Percentiles rank a stretch among this genome's conserved stretches.
Conservation (phyloP, 1,139 yeast species). For the Geotrichum citri-aurantii region DNA sequence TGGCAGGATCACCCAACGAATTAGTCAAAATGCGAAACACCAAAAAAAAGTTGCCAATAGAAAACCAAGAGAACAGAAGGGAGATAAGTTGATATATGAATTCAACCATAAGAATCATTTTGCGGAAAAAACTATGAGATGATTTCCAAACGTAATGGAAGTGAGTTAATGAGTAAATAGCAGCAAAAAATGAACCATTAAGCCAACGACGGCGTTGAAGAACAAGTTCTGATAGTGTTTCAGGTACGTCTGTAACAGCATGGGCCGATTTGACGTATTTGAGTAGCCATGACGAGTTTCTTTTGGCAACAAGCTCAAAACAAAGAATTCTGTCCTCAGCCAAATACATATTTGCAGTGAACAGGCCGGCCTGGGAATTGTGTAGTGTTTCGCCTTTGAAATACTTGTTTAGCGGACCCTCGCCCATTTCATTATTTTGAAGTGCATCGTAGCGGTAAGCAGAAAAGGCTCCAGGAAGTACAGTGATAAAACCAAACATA, state of each 20-base stretch:
- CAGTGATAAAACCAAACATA: conserved; percentile 75
- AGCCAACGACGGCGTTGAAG: conserved; percentile 81
- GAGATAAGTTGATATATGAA: conserved; percentile 63
- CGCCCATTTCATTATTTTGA: conserved; percentile 9
- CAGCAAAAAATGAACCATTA: conserved; percentile 80
- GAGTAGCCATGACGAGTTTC: conserved; percentile 53
- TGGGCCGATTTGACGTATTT: conserved; percentile 69
- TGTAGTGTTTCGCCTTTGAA: conserved; percentile 68
- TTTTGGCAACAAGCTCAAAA: conserved; percentile 72
- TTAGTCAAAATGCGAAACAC: conserved; percentile 72
- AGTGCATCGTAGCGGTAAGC: conserved; percentile 68
- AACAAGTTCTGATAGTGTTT: conserved; percentile 61
- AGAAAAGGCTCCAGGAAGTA: conserved; percentile 82
- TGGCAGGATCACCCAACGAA: conserved; percentile 54
- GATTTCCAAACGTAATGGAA: conserved; percentile 67
- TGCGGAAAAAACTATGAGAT: conserved; percentile 56
- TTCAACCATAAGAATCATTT: conserved; percentile 59
- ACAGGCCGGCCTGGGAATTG: conserved; percentile 54
- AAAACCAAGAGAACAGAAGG: conserved; percentile 72
- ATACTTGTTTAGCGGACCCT: conserved; percentile 71
- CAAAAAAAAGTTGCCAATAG: conserved; percentile 69
- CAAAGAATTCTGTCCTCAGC: conserved; percentile 83
- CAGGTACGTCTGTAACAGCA: conserved; percentile 85
- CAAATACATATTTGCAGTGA: conserved; percentile 76
- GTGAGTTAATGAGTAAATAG: conserved; percentile 66